Evolutionary conservation across 2,329 filamentous ascomycete species (phyloP), one percentile per base, ranked within the genome.

Genomic region (Calonectria naviculata): DNA sequence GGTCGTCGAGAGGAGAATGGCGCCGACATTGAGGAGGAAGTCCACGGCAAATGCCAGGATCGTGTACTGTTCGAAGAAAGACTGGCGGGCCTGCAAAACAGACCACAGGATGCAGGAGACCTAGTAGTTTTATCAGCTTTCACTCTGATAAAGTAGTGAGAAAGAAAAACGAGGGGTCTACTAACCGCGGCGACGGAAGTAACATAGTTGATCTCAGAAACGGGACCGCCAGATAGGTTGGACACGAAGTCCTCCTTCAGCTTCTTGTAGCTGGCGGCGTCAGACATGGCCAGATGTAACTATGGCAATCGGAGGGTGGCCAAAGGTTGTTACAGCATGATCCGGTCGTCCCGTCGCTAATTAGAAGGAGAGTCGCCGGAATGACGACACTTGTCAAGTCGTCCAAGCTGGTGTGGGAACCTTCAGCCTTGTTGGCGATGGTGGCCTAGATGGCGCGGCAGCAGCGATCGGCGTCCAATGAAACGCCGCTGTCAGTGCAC

Each of bases 191-290:
- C 94, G 74, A 97, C 93, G 60, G 94, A 89, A 58, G 94, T 95
- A 76, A 98, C 94, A 78, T 90, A 89, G 82, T 95, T 96, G 85
- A 99, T 95, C 82, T 99, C 97, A 76, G 89, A 86, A 71, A 97
- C 92, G 36, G 91, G 89, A 70, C 97, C 95, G 46, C 97, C 97
- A 8, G 93, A 92, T 34, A 98, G 90, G 82, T 95, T 94, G 66
- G 96, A 98, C 80, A 99, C 97, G 82, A 98, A 98, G 80, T 95
- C 95, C 87, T 97, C 95, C 86, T 99, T 99, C 76, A 93, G 89
- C 79, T 93, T 90, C 85, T 98, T 99, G 87, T 98, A 98, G 84
- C 89, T 92, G 70, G 83, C 83, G 38, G 81, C 60, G 75, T 80
- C 78, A 72, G 84, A 81, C 81, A 86, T 86, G 74, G 74, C 64